Percentiles rank a stretch among this genome's conserved stretches.
phyloP scores from a whole-genome alignment of 768 basidiomycete genomes.

The Pulveroboletus sp. region DNA sequence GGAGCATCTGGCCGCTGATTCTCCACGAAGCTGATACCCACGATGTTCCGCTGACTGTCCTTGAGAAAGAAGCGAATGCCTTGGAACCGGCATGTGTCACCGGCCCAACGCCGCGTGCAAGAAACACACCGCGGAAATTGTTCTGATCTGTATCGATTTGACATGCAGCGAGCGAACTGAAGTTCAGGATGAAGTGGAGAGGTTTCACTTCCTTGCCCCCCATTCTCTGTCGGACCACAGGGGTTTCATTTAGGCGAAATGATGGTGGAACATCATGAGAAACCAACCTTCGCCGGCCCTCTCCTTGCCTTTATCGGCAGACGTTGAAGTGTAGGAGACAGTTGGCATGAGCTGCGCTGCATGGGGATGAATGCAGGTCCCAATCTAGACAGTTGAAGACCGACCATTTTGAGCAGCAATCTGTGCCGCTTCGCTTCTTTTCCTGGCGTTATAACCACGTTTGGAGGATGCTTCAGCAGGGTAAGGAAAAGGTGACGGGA shows the following conservation, averaged over 20 bases:
- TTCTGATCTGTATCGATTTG: slow-evolving; percentile 67
- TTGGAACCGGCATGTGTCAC: slow-evolving; percentile 84
- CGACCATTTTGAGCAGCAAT: slow-evolving; percentile 62
- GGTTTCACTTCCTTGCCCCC: slow-evolving; percentile 24
- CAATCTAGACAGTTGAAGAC: slow-evolving; percentile 11
- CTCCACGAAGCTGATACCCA: slow-evolving; percentile 68
- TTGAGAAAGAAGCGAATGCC: slow-evolving; percentile 77
- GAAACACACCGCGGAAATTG: slow-evolving; percentile 77
- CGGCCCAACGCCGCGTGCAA: slow-evolving; percentile 82
- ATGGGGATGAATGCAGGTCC: slow-evolving; percentile 14
- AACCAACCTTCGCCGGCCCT: slow-evolving; percentile 37
- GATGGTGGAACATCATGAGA: not conserved
- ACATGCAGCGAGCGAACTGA: slow-evolving; percentile 82
- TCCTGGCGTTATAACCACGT: slow-evolving; percentile 68
- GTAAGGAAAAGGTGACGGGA: slow-evolving; percentile 9
- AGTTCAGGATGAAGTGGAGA: slow-evolving; percentile 55
- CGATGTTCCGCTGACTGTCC: slow-evolving; percentile 51
- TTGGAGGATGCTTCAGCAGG: slow-evolving; percentile 40
- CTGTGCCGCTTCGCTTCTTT: slow-evolving; percentile 65
- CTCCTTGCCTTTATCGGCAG: slow-evolving; percentile 43
- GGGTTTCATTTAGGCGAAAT: slow-evolving; percentile 12
- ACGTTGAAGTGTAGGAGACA: slow-evolving; percentile 37
- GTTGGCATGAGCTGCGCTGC: slow-evolving; percentile 44
- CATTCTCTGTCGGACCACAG: slow-evolving; percentile 29
- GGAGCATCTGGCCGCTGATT: slow-evolving; percentile 53